Conservation (phyloP, 805 yeast genomes). For the Suhomyces sp. region DNA sequence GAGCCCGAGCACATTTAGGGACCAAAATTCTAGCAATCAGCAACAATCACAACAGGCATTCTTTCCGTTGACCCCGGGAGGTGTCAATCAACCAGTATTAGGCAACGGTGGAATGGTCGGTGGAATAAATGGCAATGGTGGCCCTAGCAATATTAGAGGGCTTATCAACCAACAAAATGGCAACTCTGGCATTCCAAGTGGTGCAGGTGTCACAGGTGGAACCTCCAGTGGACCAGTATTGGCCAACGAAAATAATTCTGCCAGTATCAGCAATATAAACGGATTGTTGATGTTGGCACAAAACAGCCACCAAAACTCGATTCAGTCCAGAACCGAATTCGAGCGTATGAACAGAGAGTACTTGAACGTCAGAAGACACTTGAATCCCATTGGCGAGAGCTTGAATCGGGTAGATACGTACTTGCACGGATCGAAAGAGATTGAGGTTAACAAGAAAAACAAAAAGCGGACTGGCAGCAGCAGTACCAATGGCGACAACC, state of each 20-base stretch:
- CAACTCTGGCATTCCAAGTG: background rate
- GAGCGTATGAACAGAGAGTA: conserved; percentile 77
- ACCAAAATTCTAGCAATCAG: conserved; percentile 8
- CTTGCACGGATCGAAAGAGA: conserved; percentile 14
- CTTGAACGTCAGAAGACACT: conserved; percentile 61
- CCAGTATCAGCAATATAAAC: conserved; percentile 19
- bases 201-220: background rate
- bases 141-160: background rate
- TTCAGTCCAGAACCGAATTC: conserved; percentile 68
- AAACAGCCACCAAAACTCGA: conserved; percentile 41
- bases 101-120: background rate
- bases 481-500: background rate
- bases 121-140: background rate
- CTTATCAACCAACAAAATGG: background rate
- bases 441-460: conserved; percentile 23
- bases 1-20: conserved; percentile 14
- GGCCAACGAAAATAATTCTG: conserved; percentile 1
- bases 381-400: conserved; percentile 67
- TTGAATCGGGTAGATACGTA: conserved; percentile 46
- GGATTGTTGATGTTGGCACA: conserved; percentile 29
- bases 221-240: background rate
- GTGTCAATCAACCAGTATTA: conserved; percentile 1
- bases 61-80: conserved; percentile 10
- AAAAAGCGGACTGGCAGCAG: conserved; percentile 5
- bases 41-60: conserved; percentile 2